phyloP scores from a whole-genome alignment of 1,139 yeast species.

The Yamadazyma atlantica region DNA sequence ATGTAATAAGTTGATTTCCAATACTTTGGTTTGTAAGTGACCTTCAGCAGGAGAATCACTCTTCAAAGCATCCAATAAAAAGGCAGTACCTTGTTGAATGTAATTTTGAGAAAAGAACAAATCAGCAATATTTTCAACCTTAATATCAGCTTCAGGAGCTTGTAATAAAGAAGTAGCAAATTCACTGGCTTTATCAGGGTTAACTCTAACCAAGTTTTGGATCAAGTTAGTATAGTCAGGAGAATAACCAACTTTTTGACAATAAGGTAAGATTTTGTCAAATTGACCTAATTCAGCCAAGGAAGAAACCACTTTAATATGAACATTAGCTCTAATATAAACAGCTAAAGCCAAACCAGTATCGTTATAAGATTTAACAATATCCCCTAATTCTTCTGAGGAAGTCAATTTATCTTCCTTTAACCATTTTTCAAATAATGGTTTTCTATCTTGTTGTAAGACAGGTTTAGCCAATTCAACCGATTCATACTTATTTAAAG shows the following conservation, averaged over 20 bases:
- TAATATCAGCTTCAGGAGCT: constrained; percentile 61
- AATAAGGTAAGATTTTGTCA: constrained; percentile 92
- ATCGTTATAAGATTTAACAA: constrained; percentile 81
- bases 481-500: constrained; percentile 90
- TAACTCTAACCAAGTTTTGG: constrained; percentile 86
- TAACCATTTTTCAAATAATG: constrained; percentile 93
- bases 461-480: constrained; percentile 95
- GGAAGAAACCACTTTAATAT: constrained; percentile 87
- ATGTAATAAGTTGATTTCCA: constrained; percentile 88
- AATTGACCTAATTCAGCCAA: constrained; percentile 96
- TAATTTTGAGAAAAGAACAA: constrained; percentile 92
- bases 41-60: constrained; percentile 95
- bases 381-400: constrained; percentile 96
- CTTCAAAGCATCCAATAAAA: constrained; percentile 91
- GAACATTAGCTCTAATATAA: constrained; percentile 80
- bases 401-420: constrained; percentile 91
- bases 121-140: constrained; percentile 86
- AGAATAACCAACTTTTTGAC: constrained; percentile 82
- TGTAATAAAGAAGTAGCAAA: constrained; percentile 86
- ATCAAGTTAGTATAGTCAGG: constrained; percentile 91
- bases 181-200: constrained; percentile 98
- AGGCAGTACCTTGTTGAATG: constrained; percentile 98
- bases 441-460: constrained; percentile 92
- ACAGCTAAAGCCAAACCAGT: constrained; percentile 86
- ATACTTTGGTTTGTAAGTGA: constrained; percentile 89